Evolutionary conservation across 2,329 filamentous ascomycete genomes (phyloP), one percentile per base, ranked within the genome.

Genomic region (Venturia aucupariae): DNA sequence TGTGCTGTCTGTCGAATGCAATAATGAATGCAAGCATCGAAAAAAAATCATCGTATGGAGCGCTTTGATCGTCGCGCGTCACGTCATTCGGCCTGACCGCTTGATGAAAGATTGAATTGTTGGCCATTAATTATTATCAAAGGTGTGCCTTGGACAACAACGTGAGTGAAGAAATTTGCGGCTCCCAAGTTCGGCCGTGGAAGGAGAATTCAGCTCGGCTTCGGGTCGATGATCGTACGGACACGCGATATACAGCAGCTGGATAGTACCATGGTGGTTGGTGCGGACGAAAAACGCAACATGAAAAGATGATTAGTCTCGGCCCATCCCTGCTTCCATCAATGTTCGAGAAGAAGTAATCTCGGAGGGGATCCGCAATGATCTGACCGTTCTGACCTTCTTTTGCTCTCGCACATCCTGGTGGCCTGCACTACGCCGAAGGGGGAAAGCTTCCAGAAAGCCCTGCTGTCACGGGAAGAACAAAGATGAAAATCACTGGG

Each of bases 341-440:
- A 57, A 35, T 38, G 51, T 57, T 57, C 51, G 51, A 57, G 51
- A 57, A 57, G 51, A 57, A 57, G 30, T 57, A 57, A 57, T 35
- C 35, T 10, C 51, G 27, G 30, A 57, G 51, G n/a, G 19, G 51
- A 35, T 30, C 51, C 51, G 24, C 51, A 35, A 30, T 19, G n/a
- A n/a, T n/a, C n/a, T n/a, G n/a, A n/a, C n/a, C n/a, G n/a, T n/a
- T n/a, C 19, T 55, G 51, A 32, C 24, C 17, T 35, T 15, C 15
- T 32, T 13, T 27, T 32, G 11, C 22, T 57, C 30, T 32, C 51
- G 51, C 30, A 11, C 44, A 35, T 22, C 27, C 51, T 27, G n/a
- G 46, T 51, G 46, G 46, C 24, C 32, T 13, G 48, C 19, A 35
- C 27, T 27, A 35, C 35, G 30, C 51, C 30, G 17, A 35, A 57